Evolutionary conservation across 306 rosid genomes (phyloP), one percentile per base, ranked within the genome.

Genomic region (Mimosa bimucronata): DNA sequence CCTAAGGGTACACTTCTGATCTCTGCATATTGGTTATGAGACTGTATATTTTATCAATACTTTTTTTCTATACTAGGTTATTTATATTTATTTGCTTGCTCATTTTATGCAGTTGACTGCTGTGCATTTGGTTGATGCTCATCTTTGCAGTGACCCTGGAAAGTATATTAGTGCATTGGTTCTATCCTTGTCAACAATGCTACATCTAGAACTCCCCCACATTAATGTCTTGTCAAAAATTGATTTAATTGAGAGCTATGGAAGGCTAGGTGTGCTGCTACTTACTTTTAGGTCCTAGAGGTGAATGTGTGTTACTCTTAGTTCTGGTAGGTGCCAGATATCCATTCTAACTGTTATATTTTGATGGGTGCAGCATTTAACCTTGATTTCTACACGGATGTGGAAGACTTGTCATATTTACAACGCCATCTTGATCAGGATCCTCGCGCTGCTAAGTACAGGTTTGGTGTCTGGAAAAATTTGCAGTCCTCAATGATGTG

Each of bases 91-190:
- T 76, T 68, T 73, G 31, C 70, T 72, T 86, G 81, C 55, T 85
- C 52, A 74, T 85, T 78, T 83, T 82, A 78, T 88, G 92, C 97
- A 95, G 98, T 81, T 95, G 90, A 85, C 92, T 44, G 98, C 98
- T 16, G 92, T 95, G 73, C 98, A 92, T 89, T 89, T 95, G 88
- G 88, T 95, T 75, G 98, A 95, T 79, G 89, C 98, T 62, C 98
- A 92, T 85, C 98, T 95, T 87, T 92, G 98, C 84, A 88, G 98
- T 77, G 98, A 95, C 87, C 92, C 98, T 79, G 98, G 94, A 66
- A 95, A 95, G 87, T 95, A 95, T 83, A 86, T 90, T 42, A 94
- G 97, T 77, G 92, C 97, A 34, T 83, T 94, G 91, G 86, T 92
- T 79, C 94, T 95, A 83, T 88, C 97, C 83, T 78, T 92, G 83